phyloP scores from a whole-genome alignment of 2,329 filamentous ascomycete genomes.

The Nectriaceae sp. region DNA sequence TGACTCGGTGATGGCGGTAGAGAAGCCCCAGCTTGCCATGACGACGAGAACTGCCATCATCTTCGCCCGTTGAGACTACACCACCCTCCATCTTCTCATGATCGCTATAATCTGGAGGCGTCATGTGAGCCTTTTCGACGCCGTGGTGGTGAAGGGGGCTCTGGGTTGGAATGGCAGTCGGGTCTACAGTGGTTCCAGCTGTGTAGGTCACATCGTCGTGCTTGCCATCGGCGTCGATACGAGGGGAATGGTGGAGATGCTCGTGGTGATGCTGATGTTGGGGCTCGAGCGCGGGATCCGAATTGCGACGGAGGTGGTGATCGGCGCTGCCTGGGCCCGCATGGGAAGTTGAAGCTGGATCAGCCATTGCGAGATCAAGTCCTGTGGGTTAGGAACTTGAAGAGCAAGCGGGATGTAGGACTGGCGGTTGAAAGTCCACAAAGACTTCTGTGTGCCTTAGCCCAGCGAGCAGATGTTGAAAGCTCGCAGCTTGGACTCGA shows the following conservation, averaged over 20 bases:
- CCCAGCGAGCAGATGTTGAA: background rate
- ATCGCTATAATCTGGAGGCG: slow-evolving; percentile 41
- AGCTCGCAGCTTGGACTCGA: background rate
- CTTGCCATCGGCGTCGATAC: slow-evolving; percentile 34
- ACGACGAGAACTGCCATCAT: slow-evolving; percentile 20
- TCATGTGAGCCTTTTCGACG: slow-evolving; percentile 10
- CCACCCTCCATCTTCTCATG: slow-evolving; percentile 39
- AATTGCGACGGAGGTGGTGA: slow-evolving; percentile 15
- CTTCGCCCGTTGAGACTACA: slow-evolving; percentile 32
- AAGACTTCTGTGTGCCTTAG: background rate
- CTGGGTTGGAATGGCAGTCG: slow-evolving; percentile 35
- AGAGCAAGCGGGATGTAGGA: background rate
- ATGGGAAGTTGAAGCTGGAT: background rate
- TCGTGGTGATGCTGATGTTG: slow-evolving; percentile 45
- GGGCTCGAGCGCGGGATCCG: slow-evolving; percentile 33
- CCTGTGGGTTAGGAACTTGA: too few relatives aligned
- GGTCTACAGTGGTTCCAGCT: slow-evolving; percentile 41
- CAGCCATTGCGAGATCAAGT: background rate
- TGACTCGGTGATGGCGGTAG: slow-evolving; percentile 47
- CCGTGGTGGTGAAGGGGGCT: slow-evolving; percentile 32
- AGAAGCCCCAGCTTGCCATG: slow-evolving; percentile 32
- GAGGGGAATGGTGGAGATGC: slow-evolving; percentile 44
- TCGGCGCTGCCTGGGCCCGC: background rate
- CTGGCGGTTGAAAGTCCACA: background rate
- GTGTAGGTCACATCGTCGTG: slow-evolving; percentile 50